These are phyloP conservation scores for Prasinococcaceae sp. DNA, from an alignment of 139 green algal species.

Conservation along the genomic window DNA sequence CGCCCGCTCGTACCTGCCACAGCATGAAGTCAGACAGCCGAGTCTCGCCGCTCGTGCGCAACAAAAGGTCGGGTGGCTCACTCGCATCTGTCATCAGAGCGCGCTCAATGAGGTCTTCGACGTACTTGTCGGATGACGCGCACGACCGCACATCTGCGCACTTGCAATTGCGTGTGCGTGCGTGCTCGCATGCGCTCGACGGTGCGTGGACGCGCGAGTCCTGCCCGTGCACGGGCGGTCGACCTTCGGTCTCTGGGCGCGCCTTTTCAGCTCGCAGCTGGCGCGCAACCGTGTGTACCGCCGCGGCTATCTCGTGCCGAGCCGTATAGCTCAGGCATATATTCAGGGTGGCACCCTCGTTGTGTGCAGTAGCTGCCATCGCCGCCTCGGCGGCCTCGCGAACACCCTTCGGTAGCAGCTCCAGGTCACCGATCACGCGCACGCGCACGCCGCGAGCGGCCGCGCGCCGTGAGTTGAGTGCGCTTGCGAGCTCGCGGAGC, in stretches of 20 bases:
- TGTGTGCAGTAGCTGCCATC: constrained; percentile 41
- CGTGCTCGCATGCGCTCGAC: no score
- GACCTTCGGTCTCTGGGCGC: no score
- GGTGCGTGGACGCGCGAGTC: no score
- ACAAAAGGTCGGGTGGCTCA: constrained; percentile 64
- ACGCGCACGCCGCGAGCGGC: constrained; percentile 57
- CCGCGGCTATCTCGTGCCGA: constrained; percentile 41
- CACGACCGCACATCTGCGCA: no score
- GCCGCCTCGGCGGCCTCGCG: constrained; percentile 43
- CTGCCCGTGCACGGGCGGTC: no score
- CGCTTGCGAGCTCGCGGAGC: constrained; percentile 28
- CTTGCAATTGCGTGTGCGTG: no score
- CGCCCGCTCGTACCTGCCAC: no score
- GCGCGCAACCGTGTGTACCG: no score
- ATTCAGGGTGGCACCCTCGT: constrained; percentile 48
- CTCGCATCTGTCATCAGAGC: constrained; percentile 15
- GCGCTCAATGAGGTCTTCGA: background rate
- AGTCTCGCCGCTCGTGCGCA: constrained; percentile 76
- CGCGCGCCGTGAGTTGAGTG: background rate
- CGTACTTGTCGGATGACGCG: background rate
- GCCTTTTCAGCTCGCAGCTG: no score
- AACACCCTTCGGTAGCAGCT: constrained; percentile 43
- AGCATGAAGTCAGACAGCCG: constrained; percentile 81
- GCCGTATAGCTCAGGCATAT: constrained; percentile 86
- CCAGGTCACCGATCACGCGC: constrained; percentile 59